Evolutionary conservation across 768 basidiomycete genomes (phyloP).

Genomic region (Fibroporia radiculosa): DNA sequence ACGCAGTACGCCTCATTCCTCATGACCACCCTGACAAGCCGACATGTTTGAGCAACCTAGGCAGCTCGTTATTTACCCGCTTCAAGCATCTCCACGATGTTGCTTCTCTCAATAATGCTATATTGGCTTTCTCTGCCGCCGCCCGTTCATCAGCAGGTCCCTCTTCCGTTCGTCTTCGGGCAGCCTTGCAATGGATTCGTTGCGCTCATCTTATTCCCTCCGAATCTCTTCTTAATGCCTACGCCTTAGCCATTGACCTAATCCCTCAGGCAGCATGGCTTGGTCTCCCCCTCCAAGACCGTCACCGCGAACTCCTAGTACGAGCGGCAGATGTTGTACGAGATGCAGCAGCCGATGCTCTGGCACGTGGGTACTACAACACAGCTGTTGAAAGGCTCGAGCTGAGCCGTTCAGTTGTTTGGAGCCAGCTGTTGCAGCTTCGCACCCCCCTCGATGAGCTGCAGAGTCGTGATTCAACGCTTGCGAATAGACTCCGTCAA

Average conservation of each 20-base stretch:
- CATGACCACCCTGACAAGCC: too few relatives aligned
- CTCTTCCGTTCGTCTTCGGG: too few relatives aligned
- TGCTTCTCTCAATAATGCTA: too few relatives aligned
- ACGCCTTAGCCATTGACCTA: background rate
- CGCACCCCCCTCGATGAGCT: constrained; percentile 14
- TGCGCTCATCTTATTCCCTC: too few relatives aligned
- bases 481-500: background rate
- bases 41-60: too few relatives aligned
- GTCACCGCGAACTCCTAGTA: background rate
- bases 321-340: background rate
- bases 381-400: constrained; percentile 20
- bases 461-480: background rate
- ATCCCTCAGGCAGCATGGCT: background rate
- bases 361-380: background rate
- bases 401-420: constrained; percentile 17
- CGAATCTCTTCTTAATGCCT: background rate
- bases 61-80: too few relatives aligned
- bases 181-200: too few relatives aligned
- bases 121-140: too few relatives aligned
- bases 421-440: constrained; percentile 15
- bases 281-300: background rate
- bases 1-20: too few relatives aligned
- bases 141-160: too few relatives aligned
- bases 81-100: too few relatives aligned
- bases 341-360: background rate